These are phyloP conservation scores for Ascoidea rubescens DNA, from an alignment of 805 yeast species.

Conservation along the genomic window DNA sequence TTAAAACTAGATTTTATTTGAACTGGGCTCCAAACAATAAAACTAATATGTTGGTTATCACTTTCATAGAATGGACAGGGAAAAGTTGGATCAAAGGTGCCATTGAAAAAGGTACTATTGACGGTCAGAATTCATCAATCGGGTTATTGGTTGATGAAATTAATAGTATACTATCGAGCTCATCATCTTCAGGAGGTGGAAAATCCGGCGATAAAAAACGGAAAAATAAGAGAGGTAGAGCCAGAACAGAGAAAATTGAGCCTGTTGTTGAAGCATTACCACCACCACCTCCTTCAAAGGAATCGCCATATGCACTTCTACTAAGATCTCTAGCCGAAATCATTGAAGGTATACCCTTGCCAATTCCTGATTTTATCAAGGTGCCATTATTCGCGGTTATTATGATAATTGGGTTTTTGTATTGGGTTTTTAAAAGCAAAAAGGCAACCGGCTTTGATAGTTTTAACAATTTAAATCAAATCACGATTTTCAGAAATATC, in stretches of 20 bases:
- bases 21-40: slow-evolving; percentile 49
- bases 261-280: background rate
- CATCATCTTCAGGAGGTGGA: background rate
- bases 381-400: background rate
- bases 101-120: slow-evolving; percentile 59
- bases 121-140: slow-evolving; percentile 55
- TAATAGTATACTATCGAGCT: slow-evolving; percentile 13
- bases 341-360: background rate
- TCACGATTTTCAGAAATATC: background rate
- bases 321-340: background rate
- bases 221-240: background rate
- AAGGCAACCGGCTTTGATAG: background rate
- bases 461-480: background rate
- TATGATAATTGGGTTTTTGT: background rate
- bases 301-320: background rate
- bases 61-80: slow-evolving; percentile 55
- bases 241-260: background rate
- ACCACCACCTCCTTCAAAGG: background rate
- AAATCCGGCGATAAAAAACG: background rate
- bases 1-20: slow-evolving; percentile 40
- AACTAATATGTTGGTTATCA: slow-evolving; percentile 39
- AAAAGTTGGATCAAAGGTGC: slow-evolving; percentile 70
- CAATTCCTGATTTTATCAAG: background rate
- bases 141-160: slow-evolving; percentile 32
- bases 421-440: background rate